Base-by-base conservation (phyloP, 371 early-diverging fungal genomes). In the Mortierella polycephala region DNA sequence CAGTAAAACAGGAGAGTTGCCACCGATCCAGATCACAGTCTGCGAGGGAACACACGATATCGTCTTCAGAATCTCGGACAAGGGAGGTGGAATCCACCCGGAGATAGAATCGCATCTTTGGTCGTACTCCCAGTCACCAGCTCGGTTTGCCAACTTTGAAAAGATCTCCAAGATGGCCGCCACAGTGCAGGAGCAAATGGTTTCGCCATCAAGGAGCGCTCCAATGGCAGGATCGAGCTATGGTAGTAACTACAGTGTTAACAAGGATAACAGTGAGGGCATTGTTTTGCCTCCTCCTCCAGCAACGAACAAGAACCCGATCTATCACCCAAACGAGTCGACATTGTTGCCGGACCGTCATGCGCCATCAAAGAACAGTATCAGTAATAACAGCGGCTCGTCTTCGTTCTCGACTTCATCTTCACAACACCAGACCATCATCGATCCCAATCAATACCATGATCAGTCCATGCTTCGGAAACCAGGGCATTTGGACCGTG, bases 11-110 rank as follows among this genome's bases (percentile, higher is more conserved):
- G 64, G 64, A 40, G 55, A 53, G 21, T 23, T 86, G 80, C 89
- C 90, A 52, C 93, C 96, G 1, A 93, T 97, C 57, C 83, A 86
- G 51, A 91, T 96, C 37, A 96, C 97, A 3, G 88, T 97, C 45
- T 93, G 94, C 68, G 87, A 86, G 42, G 89, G 89, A 57, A 86
- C 85, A 42, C 85, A 85, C 4, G 92, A 94, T 74, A 85, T 96
- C n/a, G 91, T 91, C 53, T 93, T 96, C 74, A 91, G 99, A 39
- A 85, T 98, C 16, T 95, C 96, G 1, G 97, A 97, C 82, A 91
- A 92, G 82, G 96, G 95, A 51, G 96, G 96, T 45, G 97, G 98
- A 16, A 94, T 97, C 73, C 79, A 83, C 20, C 82, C 85, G 37
- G 84, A 87, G 5, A 79, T 88, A 37, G 89, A 90, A 62, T 84